Evolutionary conservation across 2,329 filamentous ascomycete genomes (phyloP), one percentile per base, ranked within the genome.

Genomic region (Neodidymelliopsis sp.): DNA sequence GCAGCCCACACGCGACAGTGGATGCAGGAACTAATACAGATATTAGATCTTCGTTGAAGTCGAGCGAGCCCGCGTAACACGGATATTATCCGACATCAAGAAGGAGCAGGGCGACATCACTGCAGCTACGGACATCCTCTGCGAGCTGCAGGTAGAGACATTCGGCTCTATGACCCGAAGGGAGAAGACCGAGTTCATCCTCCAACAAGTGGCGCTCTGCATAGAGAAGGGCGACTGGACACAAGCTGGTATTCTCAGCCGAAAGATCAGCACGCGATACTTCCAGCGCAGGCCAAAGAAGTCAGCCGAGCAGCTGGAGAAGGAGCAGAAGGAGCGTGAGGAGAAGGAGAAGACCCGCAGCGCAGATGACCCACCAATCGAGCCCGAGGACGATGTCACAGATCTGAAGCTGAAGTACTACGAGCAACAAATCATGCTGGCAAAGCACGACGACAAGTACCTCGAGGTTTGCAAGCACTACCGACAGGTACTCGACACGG

Each of bases 391-490:
- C 61, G 92, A 97, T 75, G 92, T 95, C 38, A 97, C 94, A 37
- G 94, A 97, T 72, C 79, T 99, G 61, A 99, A 99, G 82, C 82
- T 99, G 62, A 86, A 85, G 59, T 99, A 91, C 78, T 99, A 97
- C 77, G 92, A 97, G 77, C 94, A 97, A 74, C 94, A 99, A 77
- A 96, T 99, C 68, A 88, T 86, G 35, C 81, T 99, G 42, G 90
- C 94, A 47, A 97, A 97, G 82, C 92, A 99, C 66, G 94, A 99
- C 59, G 86, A 91, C 78, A 97, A 96, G 76, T 99, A 99, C 69
- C 85, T 99, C 24, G 93, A 97, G 57, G 93, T 88, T 24, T 99
- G 94, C 86, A 99, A 99, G 78, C 86, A 99, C 77, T 99, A 97
- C 79, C 84, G 94, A 72, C 92, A 97, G 72, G 93, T 99, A 4